Base-by-base conservation (phyloP, 176 grass and related monocot species). In the Thinopyrum elongatum region DNA sequence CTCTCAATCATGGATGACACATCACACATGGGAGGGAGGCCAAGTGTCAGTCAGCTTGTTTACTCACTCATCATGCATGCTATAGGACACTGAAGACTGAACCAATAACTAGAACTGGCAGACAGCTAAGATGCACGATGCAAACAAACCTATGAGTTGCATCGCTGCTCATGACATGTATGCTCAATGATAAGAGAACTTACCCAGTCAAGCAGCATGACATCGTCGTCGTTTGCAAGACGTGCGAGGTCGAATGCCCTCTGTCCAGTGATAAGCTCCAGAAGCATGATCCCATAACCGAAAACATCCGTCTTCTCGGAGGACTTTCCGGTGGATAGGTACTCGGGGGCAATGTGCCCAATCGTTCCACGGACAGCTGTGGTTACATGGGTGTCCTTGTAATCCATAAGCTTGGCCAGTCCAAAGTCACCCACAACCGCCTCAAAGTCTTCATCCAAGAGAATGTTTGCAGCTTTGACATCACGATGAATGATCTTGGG, bases 151-250 rank as follows among this genome's bases (percentile, higher is more conserved):
- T 29, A 17, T 21, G 42, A 66, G 35, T 44, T 74, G 34, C 31
- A 27, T 41, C 4, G 65, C 65, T 35, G 35, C 29, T 59, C 67
- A 2, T 33, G 51, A 22, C 8, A 28, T 15, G 28, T 76, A 66
- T 42, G 8, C 8, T 66, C 16, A 78, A 60, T 34, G 51, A 46
- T 3, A 59, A 8, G 46, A 27, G 19, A 34, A 64, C 80, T 76
- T 92, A 97, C 94, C 94, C 94, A 97, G 80, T 94, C 90, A 46
- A 97, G 94, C 36, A 94, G 82, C 94, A 94, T 90, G 27, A 94
- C 92, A 33, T 94, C 92, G 3, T 97, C 92, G 35, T 97, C 94
- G 3, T 94, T 92, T 3, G 90, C 92, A 5, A 92, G 82, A 15
- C 94, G 88, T 1, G 92, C 94, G 61, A 90, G 87, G 61, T 94